Base-by-base conservation (phyloP, 202 grass and related monocot genomes). In the Zoysia matrella region DNA sequence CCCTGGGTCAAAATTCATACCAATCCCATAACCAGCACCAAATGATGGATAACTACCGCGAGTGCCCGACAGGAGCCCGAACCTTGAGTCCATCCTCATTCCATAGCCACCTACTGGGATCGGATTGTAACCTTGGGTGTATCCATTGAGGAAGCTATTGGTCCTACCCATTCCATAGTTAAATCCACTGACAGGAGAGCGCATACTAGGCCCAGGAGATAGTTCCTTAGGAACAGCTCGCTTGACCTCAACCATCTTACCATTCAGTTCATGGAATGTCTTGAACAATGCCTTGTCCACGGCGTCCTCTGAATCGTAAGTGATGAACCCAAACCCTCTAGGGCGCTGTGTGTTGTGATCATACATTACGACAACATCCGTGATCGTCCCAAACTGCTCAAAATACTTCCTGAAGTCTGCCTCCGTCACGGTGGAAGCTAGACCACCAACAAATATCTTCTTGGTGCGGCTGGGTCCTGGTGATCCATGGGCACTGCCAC, bases 161-260 rank as follows among this genome's bases (percentile, higher is more conserved):
- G 82, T 47, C 77, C 90, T 83, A 60, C 80, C 88, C 77, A 88
- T 55, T 43, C 72, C 75, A 90, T 86, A 88, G 77, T 90, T 95
- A 73, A 86, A 86, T 73, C 88, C 93, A 10, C 88, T 49, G 0
- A 85, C 83, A 50, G 88, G 89, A 78, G 94, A 93, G 55, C 84
- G 82, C 84, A 89, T 74, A 44, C 77, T 92, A 42, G 91, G 88
- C 67, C 94, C 81, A 77, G 88, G 91, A 36, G 86, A 91, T 53
- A 88, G 82, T 76, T 97, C 91, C 78, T 93, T 97, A 11, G 94
- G 94, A 81, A 93, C 86, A 16, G 91, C 91, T 22, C 91, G 77
- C 86, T 97, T 93, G 39, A 97, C 91, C 82, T 97, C 94, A 52
- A 97, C 89, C 86, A 89, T 91, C 84, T 97, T 97, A 73, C 91